These are phyloP conservation scores for Fraxinus nigra DNA, from an alignment of 305 asterid genomes.

Conservation along the genomic window DNA sequence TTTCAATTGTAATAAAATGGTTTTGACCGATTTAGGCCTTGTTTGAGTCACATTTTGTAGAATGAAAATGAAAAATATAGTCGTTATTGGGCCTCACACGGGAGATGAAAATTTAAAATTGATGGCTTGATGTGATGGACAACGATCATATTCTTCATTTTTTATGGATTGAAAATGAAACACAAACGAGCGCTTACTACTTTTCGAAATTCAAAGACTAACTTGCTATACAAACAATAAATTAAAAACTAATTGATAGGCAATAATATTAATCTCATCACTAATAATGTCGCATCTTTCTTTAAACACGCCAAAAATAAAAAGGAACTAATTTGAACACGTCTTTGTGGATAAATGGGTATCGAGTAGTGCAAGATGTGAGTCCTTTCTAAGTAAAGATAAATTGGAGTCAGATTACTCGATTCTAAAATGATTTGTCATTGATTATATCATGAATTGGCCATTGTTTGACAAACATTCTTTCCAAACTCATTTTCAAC, in stretches of 20 bases:
- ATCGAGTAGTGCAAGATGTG: background rate
- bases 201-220: background rate
- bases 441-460: background rate
- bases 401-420: background rate
- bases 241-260: background rate
- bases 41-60: no score
- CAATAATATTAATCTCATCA: background rate
- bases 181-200: background rate
- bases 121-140: no score
- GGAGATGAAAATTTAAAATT: no score
- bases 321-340: background rate
- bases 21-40: no score
- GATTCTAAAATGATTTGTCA: background rate
- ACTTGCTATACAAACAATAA: background rate
- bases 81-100: no score
- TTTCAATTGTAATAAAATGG: background rate
- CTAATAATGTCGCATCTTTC: no score
- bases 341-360: background rate
- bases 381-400: background rate
- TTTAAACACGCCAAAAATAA: background rate
- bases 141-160: no score
- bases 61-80: no score
- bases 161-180: no score
- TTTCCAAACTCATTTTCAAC: no score
- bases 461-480: no score